A percentile compares a stretch with the other conserved stretches of the same genome.
phyloP scores from a whole-genome alignment of 1,284 basidiomycete genomes.

The Leccinum brunneo-olivaceum region DNA sequence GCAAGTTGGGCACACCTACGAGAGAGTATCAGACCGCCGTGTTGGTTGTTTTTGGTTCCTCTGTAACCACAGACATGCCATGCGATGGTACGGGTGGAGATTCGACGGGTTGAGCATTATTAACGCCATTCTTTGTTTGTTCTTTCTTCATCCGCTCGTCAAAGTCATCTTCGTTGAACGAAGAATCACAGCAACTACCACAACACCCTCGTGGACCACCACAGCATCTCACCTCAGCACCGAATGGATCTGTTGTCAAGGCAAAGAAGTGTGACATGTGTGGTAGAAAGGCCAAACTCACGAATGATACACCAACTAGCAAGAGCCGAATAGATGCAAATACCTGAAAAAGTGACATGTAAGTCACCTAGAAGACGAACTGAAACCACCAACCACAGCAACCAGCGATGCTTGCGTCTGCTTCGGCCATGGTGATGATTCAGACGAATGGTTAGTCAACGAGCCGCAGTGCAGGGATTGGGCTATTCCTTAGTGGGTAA shows the following conservation, averaged over 20 bases:
- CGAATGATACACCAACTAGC: slow-evolving; percentile 24
- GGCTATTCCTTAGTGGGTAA: too few species aligned
- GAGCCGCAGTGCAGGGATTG: too few species aligned
- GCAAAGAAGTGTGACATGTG: background rate
- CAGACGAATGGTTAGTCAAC: too few species aligned
- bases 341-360: slow-evolving; percentile 12
- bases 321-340: slow-evolving; percentile 13
- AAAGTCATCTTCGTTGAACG: slow-evolving; percentile 28
- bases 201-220: slow-evolving; percentile 27
- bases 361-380: too few species aligned
- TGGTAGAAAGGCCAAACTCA: slow-evolving; percentile 12
- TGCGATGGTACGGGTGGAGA: slow-evolving; percentile 15
- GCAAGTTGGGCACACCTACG: background rate
- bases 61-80: slow-evolving; percentile 14
- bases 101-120: slow-evolving; percentile 22
- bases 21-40: slow-evolving; percentile 3
- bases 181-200: slow-evolving; percentile 23
- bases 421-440: slow-evolving; percentile 19
- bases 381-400: slow-evolving; percentile 24
- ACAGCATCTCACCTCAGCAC: slow-evolving; percentile 20
- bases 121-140: slow-evolving; percentile 12
- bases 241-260: slow-evolving; percentile 20
- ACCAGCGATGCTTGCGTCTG: slow-evolving; percentile 4
- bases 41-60: slow-evolving; percentile 4
- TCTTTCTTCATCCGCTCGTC: slow-evolving; percentile 27